Base-by-base conservation (phyloP, 441 rosid species). In the Bruguiera hainesii region DNA sequence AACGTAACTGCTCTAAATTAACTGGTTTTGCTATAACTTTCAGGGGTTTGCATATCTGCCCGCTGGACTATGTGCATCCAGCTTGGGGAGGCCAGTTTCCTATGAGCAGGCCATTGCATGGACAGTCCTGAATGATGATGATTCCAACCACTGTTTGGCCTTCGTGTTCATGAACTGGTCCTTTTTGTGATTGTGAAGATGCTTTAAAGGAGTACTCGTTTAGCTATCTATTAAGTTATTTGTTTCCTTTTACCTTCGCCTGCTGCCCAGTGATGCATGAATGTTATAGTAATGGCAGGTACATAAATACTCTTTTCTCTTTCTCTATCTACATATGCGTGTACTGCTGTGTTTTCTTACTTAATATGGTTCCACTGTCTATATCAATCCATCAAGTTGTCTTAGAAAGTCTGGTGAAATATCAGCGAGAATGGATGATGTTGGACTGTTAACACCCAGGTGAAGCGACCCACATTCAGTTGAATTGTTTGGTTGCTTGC, bases 91-190 rank as follows among this genome's bases (percentile, higher is more conserved):
- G 74, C 77, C 89, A 19, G 84, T 85, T 52, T 84, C 98, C 3
- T 93, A 90, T 11, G 93, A 93, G 71, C 96, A 89, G 48, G 96
- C 87, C 18, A 75, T 84, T 20, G 94, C 88, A 51, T 90, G 94
- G 97, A 90, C 89, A 74, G 97, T 93, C 64, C 73, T 90, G 1
- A 78, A 90, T 4, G 97, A 90, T 0, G 89, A 90, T 3, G 88
- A 84, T 23, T 81, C 86, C 58, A 85, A 84, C 78, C 94, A 93
- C 77, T 89, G 94, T 71, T 81, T 93, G 33, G 89, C 93, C 59
- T 80, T 90, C 73, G 81, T 89, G 97, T 89, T 90, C 76, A 68
- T 73, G 68, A 93, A 84, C 76, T 93, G 98, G 98, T 93, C 94
- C 33, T 90, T 93, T 56, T 83, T 90, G 75, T 93, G 88, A 87